Conservation (phyloP, 2,329 filamentous ascomycete species). For the Penicillium frequentans region DNA sequence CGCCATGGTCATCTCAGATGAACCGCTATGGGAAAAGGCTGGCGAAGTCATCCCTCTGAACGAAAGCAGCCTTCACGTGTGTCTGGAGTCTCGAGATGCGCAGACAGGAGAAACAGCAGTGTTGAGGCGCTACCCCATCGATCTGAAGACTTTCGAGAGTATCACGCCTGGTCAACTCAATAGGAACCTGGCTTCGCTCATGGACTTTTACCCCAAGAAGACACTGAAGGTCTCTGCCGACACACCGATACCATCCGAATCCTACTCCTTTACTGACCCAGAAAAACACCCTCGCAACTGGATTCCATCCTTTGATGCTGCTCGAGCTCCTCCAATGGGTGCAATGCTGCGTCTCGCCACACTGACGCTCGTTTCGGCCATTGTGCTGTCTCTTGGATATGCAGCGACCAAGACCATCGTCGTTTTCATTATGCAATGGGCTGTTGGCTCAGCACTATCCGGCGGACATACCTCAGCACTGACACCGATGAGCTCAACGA, state of each 20-base stretch:
- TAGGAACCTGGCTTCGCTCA: constrained; percentile 46
- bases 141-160: constrained; percentile 48
- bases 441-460: constrained; percentile 25
- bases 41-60: constrained; percentile 39
- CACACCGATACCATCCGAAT: constrained; percentile 5
- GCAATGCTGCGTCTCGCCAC: constrained; percentile 30
- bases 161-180: constrained; percentile 49
- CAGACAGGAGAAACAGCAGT: constrained; percentile 35
- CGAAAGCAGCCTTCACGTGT: constrained; percentile 44
- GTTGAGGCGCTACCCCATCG: constrained; percentile 44
- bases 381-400: constrained; percentile 33
- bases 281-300: constrained; percentile 28
- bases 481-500: constrained; percentile 19
- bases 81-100: constrained; percentile 40
- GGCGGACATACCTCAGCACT: constrained; percentile 15
- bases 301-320: constrained; percentile 23
- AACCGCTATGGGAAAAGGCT: constrained; percentile 41
- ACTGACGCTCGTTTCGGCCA: constrained; percentile 28
- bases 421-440: constrained; percentile 25
- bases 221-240: constrained; percentile 18
- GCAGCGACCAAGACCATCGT: constrained; percentile 26
- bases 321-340: constrained; percentile 21
- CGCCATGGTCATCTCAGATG: constrained; percentile 46
- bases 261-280: constrained; percentile 17
- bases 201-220: constrained; percentile 31